Evolutionary conservation across 2,329 filamentous ascomycete genomes (phyloP).

Genomic region (Curvularia lunata): DNA sequence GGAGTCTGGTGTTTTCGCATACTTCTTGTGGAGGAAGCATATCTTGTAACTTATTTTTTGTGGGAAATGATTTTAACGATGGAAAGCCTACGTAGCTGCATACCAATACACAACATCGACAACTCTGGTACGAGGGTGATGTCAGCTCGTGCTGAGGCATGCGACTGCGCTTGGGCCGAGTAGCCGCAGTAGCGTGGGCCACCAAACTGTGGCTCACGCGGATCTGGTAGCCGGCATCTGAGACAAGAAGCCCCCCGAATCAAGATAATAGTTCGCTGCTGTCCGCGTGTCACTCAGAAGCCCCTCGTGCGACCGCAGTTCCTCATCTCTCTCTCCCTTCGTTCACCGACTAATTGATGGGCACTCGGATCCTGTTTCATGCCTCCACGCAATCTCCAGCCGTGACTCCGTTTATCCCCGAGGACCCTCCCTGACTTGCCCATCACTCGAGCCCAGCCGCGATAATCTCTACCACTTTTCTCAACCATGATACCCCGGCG

Average conservation of each 20-base stretch:
- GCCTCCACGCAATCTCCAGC: slow-evolving; percentile 34
- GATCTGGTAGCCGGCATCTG: slow-evolving; percentile 16
- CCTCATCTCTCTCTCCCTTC: slow-evolving; percentile 9
- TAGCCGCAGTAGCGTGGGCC: slow-evolving; percentile 24
- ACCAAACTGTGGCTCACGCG: slow-evolving; percentile 18
- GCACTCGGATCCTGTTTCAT: slow-evolving; percentile 28
- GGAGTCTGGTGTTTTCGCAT: slow-evolving; percentile 40
- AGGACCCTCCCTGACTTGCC: slow-evolving; percentile 32
- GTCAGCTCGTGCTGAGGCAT: not conserved
- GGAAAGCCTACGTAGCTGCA: slow-evolving; percentile 20
- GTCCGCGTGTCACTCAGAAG: slow-evolving; percentile 20
- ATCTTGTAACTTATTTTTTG: slow-evolving; percentile 23
- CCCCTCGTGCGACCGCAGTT: slow-evolving; percentile 12
- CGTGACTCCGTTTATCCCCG: slow-evolving; percentile 29
- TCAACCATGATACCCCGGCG: slow-evolving; percentile 20
- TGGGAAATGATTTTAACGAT: slow-evolving; percentile 12
- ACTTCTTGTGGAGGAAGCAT: slow-evolving; percentile 20
- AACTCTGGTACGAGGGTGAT: not conserved
- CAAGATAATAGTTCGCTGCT: slow-evolving; percentile 3
- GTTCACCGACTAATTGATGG: slow-evolving; percentile 27
- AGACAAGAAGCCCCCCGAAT: slow-evolving; percentile 22
- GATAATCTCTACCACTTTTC: not conserved
- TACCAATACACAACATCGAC: slow-evolving; percentile 22
- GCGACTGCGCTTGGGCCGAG: slow-evolving; percentile 4
- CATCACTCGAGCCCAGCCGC: slow-evolving; percentile 4